These are phyloP conservation scores for Pezicula carpinea DNA, from an alignment of 2,329 filamentous ascomycete species.

Conservation along the genomic window DNA sequence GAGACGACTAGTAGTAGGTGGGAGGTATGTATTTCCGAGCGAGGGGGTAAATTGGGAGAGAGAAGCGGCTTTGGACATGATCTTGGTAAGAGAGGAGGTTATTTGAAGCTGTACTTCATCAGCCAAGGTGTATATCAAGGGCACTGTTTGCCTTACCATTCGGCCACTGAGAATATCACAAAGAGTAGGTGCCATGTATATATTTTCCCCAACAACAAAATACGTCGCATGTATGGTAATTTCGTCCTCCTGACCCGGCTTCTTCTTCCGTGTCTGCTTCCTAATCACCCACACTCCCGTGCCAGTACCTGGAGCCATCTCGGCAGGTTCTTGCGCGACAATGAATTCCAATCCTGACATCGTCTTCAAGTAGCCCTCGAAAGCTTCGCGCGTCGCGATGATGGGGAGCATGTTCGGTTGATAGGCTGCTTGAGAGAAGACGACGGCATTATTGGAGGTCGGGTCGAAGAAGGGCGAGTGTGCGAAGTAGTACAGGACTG, in stretches of 20 bases:
- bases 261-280: conserved; percentile 60
- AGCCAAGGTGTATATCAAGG: background rate
- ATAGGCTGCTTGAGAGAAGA: conserved; percentile 57
- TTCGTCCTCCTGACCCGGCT: conserved; percentile 50
- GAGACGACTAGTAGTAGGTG: conserved; percentile 13
- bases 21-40: conserved; percentile 37
- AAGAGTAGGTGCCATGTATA: conserved; percentile 61
- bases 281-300: conserved; percentile 67
- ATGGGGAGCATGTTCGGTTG: conserved; percentile 54
- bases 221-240: conserved; percentile 56
- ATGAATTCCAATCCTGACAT: conserved; percentile 66
- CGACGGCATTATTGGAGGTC: conserved; percentile 62
- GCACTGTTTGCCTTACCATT: conserved; percentile 42
- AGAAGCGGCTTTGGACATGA: conserved; percentile 27
- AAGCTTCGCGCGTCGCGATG: conserved; percentile 56
- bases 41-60: conserved; percentile 43
- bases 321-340: conserved; percentile 60
- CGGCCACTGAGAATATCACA: conserved; percentile 55
- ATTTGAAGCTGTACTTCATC: conserved; percentile 13
- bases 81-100: conserved; percentile 26
- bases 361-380: conserved; percentile 56
- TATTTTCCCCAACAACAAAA: conserved; percentile 61
- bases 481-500: conserved; percentile 62
- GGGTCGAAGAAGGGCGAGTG: conserved; percentile 64
- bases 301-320: conserved; percentile 54